Evolutionary conservation across 305 asterid species (phyloP).

Genomic region (Fraxinus floribunda): DNA sequence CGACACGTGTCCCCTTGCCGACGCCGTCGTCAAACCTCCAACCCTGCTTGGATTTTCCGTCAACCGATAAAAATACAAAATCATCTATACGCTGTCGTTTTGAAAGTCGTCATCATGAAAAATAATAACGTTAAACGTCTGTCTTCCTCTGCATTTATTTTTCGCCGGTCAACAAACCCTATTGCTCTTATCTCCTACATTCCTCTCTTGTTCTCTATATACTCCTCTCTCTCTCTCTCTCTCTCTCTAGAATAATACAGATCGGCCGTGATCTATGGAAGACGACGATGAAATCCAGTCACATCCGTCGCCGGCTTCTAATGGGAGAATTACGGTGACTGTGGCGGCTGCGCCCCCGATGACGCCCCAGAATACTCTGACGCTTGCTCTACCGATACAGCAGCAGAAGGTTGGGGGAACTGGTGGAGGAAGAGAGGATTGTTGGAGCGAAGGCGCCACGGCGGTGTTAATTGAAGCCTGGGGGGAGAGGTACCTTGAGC

Average conservation of each 20-base stretch:
- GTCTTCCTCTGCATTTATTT: background rate
- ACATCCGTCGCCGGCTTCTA: slow-evolving; percentile 20
- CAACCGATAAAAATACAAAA: slow-evolving; percentile 8
- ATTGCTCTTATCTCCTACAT: slow-evolving; percentile 26
- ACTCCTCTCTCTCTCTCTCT: background rate
- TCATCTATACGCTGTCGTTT: background rate
- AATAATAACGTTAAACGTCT: background rate
- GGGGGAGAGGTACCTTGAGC: slow-evolving; percentile 80
- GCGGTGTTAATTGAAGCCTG: slow-evolving; percentile 75
- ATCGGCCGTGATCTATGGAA: slow-evolving; percentile 48
- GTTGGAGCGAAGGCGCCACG: slow-evolving; percentile 97
- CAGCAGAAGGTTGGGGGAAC: slow-evolving; percentile 41
- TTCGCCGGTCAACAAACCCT: slow-evolving; percentile 1
- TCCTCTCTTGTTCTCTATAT: background rate
- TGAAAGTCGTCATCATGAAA: background rate
- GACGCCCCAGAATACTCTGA: slow-evolving; percentile 25
- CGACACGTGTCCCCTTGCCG: slow-evolving; percentile 32
- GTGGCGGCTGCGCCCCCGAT: slow-evolving; percentile 48
- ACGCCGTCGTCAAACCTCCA: background rate
- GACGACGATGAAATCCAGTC: slow-evolving; percentile 69
- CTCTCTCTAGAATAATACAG: slow-evolving; percentile 18
- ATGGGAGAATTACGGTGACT: slow-evolving; percentile 75
- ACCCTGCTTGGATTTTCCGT: slow-evolving; percentile 16
- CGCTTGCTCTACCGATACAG: slow-evolving; percentile 71
- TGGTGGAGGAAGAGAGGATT: slow-evolving; percentile 79